A percentile compares a stretch with the other conserved stretches of the same genome.
These are phyloP conservation scores for Botrytis elliptica DNA, from an alignment of 2,329 filamentous ascomycete species.

Conservation along the genomic window DNA sequence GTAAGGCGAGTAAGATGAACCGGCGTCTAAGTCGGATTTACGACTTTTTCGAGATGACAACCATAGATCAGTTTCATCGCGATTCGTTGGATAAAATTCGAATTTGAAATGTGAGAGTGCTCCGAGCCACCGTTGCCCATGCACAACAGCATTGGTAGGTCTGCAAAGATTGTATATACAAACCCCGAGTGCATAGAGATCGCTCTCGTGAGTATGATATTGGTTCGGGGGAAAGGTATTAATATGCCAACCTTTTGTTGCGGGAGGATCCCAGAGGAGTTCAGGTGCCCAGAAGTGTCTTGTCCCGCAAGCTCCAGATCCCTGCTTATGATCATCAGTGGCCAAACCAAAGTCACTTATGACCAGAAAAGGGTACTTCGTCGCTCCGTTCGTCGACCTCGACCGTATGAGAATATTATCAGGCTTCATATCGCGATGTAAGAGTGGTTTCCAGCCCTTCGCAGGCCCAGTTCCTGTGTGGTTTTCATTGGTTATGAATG, in stretches of 20 bases:
- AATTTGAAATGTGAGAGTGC: constrained; percentile 14
- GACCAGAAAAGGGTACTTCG: constrained; percentile 34
- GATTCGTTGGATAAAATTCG: neutral
- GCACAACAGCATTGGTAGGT: neutral
- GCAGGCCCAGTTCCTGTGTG: neutral
- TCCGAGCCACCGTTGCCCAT: neutral
- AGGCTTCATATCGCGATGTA: constrained; percentile 38
- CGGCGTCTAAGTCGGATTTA: neutral
- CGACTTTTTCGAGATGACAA: neutral
- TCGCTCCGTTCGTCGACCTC: constrained; percentile 26
- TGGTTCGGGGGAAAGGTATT: constrained; percentile 21
- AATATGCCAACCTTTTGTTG: neutral
- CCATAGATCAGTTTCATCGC: neutral
- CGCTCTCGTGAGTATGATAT: constrained; percentile 27
- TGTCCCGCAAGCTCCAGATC: constrained; percentile 23
- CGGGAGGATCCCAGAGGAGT: constrained; percentile 28
- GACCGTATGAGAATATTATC: constrained; percentile 37
- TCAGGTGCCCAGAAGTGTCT: constrained; percentile 31
- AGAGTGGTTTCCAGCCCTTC: constrained; percentile 30
- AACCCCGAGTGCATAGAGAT: constrained; percentile 33
- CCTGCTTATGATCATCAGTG: constrained; percentile 27
- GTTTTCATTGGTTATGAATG: constrained; percentile 18
- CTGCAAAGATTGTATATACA: constrained; percentile 28
- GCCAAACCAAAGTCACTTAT: constrained; percentile 37
- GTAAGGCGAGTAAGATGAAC: neutral